Base-by-base conservation (phyloP, 257 asterid genomes). In the Solanum habrochaites region DNA sequence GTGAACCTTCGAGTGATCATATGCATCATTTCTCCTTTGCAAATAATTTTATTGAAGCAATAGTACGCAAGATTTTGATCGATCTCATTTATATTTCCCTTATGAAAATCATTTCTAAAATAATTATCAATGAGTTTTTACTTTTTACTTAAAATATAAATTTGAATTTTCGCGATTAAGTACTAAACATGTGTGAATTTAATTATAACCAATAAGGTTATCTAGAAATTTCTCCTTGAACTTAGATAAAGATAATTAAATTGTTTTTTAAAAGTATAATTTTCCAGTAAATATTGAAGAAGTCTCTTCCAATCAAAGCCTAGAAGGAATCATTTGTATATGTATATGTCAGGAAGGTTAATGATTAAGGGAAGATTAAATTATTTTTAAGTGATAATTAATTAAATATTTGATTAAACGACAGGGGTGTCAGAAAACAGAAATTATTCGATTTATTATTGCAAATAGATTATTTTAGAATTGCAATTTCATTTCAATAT, bases 341-440 rank as follows among this genome's bases (percentile, higher is more conserved):
- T 43, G 82, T 45, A 20, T 29, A 82, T 40, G 47, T 72, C 89
- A 90, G 40, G 86, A 77, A 88, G 80, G 86, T 90, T 87, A 86
- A 87, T 88, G 89, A 90, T 91, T 90, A 90, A 87, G 82, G 81
- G 84, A 66, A 84, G 84, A 72, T 85, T 27, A 83, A 23, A 23
- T 62, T 74, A n/a, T 85, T 60, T 47, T 43, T 77, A 88, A 64
- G 40, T 39, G 66, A 45, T 80, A 67, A 85, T 77, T 27, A 60
- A 64, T 77, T 78, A 60, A 64, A 82, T 88, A 70, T 86, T 86
- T 56, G 37, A 66, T 92, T 86, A 88, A 81, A 81, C 83, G 91
- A 92, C 94, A 91, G 40, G 60, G 47, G 43, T 93, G 95, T 91
- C 94, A 91, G 95, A 90, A 62, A 47, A 31, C 93, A 91, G 94